These are phyloP conservation scores for Biscogniauxia mediterranea DNA, from an alignment of 2,329 filamentous ascomycete species.

Conservation along the genomic window DNA sequence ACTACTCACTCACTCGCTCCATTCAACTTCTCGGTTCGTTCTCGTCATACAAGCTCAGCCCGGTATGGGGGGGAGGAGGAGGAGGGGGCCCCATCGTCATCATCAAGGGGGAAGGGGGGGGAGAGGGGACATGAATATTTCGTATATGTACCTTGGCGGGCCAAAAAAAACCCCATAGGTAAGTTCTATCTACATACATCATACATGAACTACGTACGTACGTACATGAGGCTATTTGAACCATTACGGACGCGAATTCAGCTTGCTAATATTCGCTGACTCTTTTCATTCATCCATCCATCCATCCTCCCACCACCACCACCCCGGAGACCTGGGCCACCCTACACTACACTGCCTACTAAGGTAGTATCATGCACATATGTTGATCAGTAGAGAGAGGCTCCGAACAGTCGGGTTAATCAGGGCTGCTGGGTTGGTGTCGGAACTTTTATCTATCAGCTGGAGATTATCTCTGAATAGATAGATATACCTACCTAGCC, in stretches of 20 bases:
- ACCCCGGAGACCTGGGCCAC: too few species aligned
- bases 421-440: neutral
- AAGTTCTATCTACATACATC: neutral
- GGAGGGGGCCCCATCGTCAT: neutral
- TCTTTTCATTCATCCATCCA: too few species aligned
- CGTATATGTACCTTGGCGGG: neutral
- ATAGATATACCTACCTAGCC: too few species aligned
- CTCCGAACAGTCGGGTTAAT: neutral
- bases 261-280: neutral
- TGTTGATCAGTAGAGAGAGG: too few species aligned
- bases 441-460: too few species aligned
- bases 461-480: too few species aligned
- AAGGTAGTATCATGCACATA: too few species aligned
- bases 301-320: neutral
- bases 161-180: neutral
- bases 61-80: neutral
- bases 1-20: neutral
- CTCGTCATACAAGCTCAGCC: neutral
- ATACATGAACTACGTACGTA: neutral
- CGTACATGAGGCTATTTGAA: too few species aligned
- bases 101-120: neutral
- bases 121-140: neutral
- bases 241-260: neutral
- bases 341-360: too few species aligned
- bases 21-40: neutral